A percentile compares a stretch with the other conserved stretches of the same genome.
phyloP scores from a whole-genome alignment of 2,329 filamentous ascomycete genomes.

The Curvularia sp. region DNA sequence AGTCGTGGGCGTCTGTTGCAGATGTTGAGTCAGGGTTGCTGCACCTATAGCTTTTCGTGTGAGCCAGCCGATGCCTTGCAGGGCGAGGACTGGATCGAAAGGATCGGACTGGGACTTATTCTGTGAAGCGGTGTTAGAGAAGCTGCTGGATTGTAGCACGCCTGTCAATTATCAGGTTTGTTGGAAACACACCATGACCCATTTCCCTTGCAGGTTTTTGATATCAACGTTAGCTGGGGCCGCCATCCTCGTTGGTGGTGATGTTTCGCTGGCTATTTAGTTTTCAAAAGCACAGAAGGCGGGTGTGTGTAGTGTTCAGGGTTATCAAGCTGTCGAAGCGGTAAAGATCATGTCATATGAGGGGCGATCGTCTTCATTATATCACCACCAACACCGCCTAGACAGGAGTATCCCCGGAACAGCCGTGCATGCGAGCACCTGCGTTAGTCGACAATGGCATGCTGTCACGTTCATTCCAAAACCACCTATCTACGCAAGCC shows the following conservation, averaged over 20 bases:
- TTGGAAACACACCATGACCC: constrained; percentile 44
- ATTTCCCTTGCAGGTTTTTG: constrained; percentile 50
- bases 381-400: constrained; percentile 17
- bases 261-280: not conserved
- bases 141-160: not conserved
- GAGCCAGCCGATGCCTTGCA: constrained; percentile 67
- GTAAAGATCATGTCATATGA: not conserved
- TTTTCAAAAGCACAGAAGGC: not conserved
- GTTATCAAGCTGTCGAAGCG: constrained; percentile 9
- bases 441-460: constrained; percentile 24
- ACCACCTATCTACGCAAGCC: constrained; percentile 3
- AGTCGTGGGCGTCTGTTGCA: constrained; percentile 51
- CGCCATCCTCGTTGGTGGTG: constrained; percentile 41
- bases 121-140: constrained; percentile 53
- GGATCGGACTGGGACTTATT: constrained; percentile 77
- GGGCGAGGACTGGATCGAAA: constrained; percentile 70
- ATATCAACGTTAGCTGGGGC: constrained; percentile 46
- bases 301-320: constrained; percentile 5
- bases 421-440: constrained; percentile 20
- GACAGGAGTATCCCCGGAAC: constrained; percentile 14
- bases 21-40: constrained; percentile 71
- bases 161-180: not conserved
- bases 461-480: constrained; percentile 24
- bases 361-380: constrained; percentile 18
- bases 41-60: constrained; percentile 74